Percentiles rank a stretch among this genome's conserved stretches.
phyloP scores from a whole-genome alignment of 257 asterid genomes.

The Apocynum venetum region DNA sequence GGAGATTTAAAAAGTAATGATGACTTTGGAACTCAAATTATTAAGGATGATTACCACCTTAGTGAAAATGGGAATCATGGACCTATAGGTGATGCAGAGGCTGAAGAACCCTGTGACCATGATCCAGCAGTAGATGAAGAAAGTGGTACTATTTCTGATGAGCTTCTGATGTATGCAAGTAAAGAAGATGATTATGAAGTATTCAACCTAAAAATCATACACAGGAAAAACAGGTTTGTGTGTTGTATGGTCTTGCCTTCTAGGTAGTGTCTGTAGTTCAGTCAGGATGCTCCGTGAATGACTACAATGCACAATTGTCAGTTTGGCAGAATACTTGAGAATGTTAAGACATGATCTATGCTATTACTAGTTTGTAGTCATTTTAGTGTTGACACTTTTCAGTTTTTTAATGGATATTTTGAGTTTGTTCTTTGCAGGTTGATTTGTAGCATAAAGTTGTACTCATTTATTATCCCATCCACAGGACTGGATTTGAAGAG shows the following conservation, averaged over 20 bases:
- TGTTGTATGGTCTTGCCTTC: not conserved
- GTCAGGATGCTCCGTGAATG: slow-evolving; percentile 8
- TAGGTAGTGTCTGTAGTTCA: not conserved
- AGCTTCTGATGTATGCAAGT: slow-evolving; percentile 43
- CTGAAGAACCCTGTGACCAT: slow-evolving; percentile 31
- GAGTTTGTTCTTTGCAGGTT: slow-evolving; percentile 32
- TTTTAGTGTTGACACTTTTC: not conserved
- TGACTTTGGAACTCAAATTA: slow-evolving; percentile 23
- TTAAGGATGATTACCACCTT: slow-evolving; percentile 21
- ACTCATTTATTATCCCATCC: slow-evolving; percentile 48
- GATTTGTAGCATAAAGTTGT: slow-evolving; percentile 45
- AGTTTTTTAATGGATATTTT: slow-evolving; percentile 21
- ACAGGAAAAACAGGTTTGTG: slow-evolving; percentile 80
- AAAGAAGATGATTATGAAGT: slow-evolving; percentile 69
- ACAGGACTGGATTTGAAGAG: slow-evolving; percentile 96
- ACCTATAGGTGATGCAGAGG: slow-evolving; percentile 22
- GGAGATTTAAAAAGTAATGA: slow-evolving; percentile 26
- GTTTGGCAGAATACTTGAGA: not conserved
- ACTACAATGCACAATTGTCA: not conserved
- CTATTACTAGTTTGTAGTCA: not conserved
- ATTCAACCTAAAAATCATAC: slow-evolving; percentile 66
- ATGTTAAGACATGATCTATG: not conserved
- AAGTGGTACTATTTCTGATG: slow-evolving; percentile 36
- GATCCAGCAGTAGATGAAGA: slow-evolving; percentile 46
- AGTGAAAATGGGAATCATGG: slow-evolving; percentile 19